Evolutionary conservation across 768 basidiomycete species (phyloP).

Genomic region (Tulasnella sp.): DNA sequence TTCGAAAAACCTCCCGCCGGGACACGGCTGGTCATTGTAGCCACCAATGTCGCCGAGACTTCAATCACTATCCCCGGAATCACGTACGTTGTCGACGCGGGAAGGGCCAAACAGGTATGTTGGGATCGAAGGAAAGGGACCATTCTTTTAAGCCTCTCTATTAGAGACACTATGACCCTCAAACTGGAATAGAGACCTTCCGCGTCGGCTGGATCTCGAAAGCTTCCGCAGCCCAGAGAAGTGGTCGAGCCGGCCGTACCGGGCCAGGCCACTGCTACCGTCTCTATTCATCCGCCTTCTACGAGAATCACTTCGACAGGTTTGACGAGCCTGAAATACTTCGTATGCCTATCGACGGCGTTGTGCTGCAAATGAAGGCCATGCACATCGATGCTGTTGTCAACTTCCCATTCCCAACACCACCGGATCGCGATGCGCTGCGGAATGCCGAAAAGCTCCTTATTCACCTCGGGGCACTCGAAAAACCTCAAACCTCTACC

Average conservation of each 20-base stretch:
- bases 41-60: slow-evolving; percentile 95
- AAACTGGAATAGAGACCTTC: slow-evolving; percentile 82
- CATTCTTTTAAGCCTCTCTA: not conserved
- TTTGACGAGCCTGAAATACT: slow-evolving; percentile 88
- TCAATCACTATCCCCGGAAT: slow-evolving; percentile 95
- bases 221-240: slow-evolving; percentile 85
- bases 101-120: slow-evolving; percentile 81
- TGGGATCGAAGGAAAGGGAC: not conserved
- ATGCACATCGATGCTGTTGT: slow-evolving; percentile 96
- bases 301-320: slow-evolving; percentile 80
- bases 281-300: slow-evolving; percentile 90
- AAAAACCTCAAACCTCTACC: slow-evolving; percentile 21
- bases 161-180: slow-evolving; percentile 71
- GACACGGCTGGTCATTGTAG: slow-evolving; percentile 78
- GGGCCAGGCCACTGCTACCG: slow-evolving; percentile 98
- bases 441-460: slow-evolving; percentile 73
- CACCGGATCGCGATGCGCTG: slow-evolving; percentile 68
- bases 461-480: slow-evolving; percentile 72
- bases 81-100: slow-evolving; percentile 95
- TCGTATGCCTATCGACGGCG: slow-evolving; percentile 91
- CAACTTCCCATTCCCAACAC: slow-evolving; percentile 97
- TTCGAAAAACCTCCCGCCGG: slow-evolving; percentile 76
- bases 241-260: slow-evolving; percentile 94
- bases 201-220: slow-evolving; percentile 91
- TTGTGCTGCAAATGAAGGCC: slow-evolving; percentile 96